Percentiles rank a stretch among this genome's conserved stretches.
Conservation (phyloP, 2,329 filamentous ascomycete genomes). For the Aureobasidium sp. region DNA sequence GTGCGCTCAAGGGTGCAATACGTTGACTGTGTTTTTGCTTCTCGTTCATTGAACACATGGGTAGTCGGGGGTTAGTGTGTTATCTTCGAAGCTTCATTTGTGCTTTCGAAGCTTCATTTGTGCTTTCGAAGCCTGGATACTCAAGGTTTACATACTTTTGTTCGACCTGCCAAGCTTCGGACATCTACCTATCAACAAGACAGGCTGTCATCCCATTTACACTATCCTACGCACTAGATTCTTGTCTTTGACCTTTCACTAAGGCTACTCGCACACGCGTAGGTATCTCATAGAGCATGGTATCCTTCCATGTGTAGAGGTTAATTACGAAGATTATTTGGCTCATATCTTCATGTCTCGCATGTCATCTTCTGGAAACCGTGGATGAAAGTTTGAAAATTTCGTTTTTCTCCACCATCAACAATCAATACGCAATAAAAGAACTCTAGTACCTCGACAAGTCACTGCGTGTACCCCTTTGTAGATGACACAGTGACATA, state of each 20-base stretch:
- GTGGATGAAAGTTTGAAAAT: not conserved
- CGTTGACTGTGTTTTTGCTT: not conserved
- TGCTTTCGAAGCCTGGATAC: not conserved
- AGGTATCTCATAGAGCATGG: no score
- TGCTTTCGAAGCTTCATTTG: not conserved
- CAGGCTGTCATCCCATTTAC: not conserved
- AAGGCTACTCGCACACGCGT: no score
- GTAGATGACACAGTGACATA: no score
- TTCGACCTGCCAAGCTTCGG: not conserved
- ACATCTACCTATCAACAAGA: not conserved
- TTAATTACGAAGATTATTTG: not conserved
- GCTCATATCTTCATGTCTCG: not conserved
- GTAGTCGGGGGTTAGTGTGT: no score
- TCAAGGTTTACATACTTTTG: not conserved
- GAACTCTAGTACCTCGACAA: no score
- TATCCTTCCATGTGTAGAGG: no score
- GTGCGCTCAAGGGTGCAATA: not conserved
- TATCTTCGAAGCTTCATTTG: not conserved
- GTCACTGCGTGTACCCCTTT: no score
- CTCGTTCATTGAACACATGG: not conserved
- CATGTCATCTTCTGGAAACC: not conserved
- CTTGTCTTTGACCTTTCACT: no score
- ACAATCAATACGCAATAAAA: not conserved
- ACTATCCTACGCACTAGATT: not conserved
- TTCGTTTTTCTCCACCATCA: not conserved